phyloP scores from a whole-genome alignment of 129 eudicot genomes.

The Lonicera japonica region DNA sequence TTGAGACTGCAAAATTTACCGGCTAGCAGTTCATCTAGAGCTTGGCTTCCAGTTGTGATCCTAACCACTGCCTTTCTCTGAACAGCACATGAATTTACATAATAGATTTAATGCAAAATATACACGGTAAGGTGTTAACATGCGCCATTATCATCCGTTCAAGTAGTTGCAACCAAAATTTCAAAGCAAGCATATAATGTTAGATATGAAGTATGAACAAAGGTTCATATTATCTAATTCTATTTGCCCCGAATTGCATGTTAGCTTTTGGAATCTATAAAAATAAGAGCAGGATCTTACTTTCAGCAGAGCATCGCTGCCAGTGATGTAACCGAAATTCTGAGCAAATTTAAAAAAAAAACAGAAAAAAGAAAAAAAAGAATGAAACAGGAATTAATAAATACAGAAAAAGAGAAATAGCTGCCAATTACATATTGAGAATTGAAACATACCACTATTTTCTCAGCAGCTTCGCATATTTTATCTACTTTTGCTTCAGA shows the following conservation, averaged over 20 bases:
- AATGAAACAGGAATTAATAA: not conserved
- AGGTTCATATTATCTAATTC: not conserved
- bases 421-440: not conserved
- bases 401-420: not conserved
- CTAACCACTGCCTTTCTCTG: slow-evolving; percentile 88
- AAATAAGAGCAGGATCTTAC: slow-evolving; percentile 33
- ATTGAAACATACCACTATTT: slow-evolving; percentile 59
- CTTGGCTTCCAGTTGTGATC: slow-evolving; percentile 97
- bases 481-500: slow-evolving; percentile 99
- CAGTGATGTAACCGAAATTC: slow-evolving; percentile 97
- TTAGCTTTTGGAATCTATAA: not conserved
- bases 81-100: slow-evolving; percentile 16
- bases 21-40: slow-evolving; percentile 90
- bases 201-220: not conserved
- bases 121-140: not conserved
- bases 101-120: slow-evolving; percentile 6
- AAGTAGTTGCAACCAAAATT: not conserved
- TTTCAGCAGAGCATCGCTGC: slow-evolving; percentile 81
- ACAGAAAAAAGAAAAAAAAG: slow-evolving; percentile 6
- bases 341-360: slow-evolving; percentile 13
- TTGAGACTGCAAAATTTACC: slow-evolving; percentile 37
- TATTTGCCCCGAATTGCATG: no score
- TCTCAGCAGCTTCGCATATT: slow-evolving; percentile 98
- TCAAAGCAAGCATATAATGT: not conserved
- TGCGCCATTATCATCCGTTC: slow-evolving; percentile 1